A percentile compares a stretch with the other conserved stretches of the same genome.
phyloP scores from a whole-genome alignment of 495 filamentous ascomycete species.

The Aspergillus indologenus region DNA sequence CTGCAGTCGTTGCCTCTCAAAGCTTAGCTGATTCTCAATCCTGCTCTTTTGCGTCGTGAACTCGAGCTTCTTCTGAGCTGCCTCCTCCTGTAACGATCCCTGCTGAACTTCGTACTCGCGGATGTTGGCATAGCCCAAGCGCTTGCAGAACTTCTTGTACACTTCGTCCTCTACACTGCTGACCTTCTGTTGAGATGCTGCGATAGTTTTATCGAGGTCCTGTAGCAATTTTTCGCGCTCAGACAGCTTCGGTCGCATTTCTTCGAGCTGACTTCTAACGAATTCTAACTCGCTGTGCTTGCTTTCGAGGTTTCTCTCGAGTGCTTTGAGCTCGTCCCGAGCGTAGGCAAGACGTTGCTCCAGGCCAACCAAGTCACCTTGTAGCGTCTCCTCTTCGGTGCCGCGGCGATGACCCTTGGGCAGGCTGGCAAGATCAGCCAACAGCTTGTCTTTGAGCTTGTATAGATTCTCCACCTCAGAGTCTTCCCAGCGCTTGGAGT shows the following conservation, averaged over 20 bases:
- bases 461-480: constrained; percentile 79
- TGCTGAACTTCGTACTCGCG: constrained; percentile 91
- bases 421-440: constrained; percentile 68
- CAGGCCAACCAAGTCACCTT: constrained; percentile 77
- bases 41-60: constrained; percentile 81
- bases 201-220: constrained; percentile 60
- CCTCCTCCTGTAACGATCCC: constrained; percentile 85
- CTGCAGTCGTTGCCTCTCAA: constrained; percentile 68
- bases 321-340: constrained; percentile 72
- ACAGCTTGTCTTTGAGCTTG: constrained; percentile 66
- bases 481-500: constrained; percentile 83
- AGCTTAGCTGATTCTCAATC: constrained; percentile 74
- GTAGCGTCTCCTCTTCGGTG: constrained; percentile 73
- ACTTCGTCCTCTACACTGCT: constrained; percentile 84
- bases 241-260: constrained; percentile 73
- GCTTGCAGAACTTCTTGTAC: constrained; percentile 81
- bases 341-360: constrained; percentile 70
- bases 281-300: constrained; percentile 81
- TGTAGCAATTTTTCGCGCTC: constrained; percentile 67
- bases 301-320: constrained; percentile 80
- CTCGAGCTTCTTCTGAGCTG: constrained; percentile 76
- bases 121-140: constrained; percentile 83
- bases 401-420: constrained; percentile 70
- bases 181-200: constrained; percentile 71
- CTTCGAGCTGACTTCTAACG: constrained; percentile 64